A percentile compares a stretch with the other conserved stretches of the same genome.
These are phyloP conservation scores for Leccinum huronense DNA, from an alignment of 1,284 basidiomycete species.

Conservation along the genomic window DNA sequence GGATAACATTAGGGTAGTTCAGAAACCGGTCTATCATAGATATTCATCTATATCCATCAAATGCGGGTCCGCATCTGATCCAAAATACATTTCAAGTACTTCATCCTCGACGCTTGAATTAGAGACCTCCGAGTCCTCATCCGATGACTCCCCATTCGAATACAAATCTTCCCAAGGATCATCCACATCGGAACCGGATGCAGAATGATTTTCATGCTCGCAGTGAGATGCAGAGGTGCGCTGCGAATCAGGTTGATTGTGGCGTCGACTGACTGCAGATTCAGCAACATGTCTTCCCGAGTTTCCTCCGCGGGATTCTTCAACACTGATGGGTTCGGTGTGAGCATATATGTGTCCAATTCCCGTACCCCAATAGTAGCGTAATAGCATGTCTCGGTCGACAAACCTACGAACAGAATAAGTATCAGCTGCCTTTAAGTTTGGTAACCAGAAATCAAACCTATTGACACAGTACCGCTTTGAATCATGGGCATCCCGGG, in stretches of 20 bases:
- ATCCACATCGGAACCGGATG: background rate
- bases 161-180: background rate
- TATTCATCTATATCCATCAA: background rate
- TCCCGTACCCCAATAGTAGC: background rate
- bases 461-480: background rate
- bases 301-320: too few relatives aligned
- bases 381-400: background rate
- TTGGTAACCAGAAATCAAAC: background rate
- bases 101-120: background rate
- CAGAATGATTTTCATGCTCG: background rate
- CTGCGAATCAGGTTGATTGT: too few relatives aligned
- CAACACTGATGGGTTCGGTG: too few relatives aligned
- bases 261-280: too few relatives aligned
- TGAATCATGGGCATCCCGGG: background rate
- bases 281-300: too few relatives aligned
- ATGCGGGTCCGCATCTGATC: background rate
- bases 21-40: background rate
- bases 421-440: background rate
- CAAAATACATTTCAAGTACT: background rate
- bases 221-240: too few relatives aligned
- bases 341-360: background rate
- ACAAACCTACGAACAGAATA: background rate
- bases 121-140: background rate
- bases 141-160: background rate
- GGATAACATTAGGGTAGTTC: too few relatives aligned